Evolutionary conservation across 2,329 filamentous ascomycete genomes (phyloP).

Genomic region (Talaromyces piceae): DNA sequence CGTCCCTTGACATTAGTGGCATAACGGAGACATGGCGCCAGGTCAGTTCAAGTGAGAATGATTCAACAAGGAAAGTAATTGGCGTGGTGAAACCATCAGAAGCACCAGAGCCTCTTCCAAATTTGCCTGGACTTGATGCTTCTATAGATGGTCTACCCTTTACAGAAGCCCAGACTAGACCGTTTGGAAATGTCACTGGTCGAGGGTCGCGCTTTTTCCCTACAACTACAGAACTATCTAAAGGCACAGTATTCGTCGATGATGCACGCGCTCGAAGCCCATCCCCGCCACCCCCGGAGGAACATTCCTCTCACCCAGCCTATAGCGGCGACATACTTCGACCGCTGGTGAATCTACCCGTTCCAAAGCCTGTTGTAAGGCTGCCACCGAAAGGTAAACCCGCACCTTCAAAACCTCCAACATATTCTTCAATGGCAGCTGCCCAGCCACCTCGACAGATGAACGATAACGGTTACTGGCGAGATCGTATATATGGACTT

Average conservation of each 20-base stretch:
- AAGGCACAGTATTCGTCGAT: constrained; percentile 25
- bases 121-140: constrained; percentile 30
- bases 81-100: constrained; percentile 29
- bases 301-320: constrained; percentile 48
- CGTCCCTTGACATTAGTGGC: constrained; percentile 24
- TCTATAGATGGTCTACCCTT: constrained; percentile 30
- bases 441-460: constrained; percentile 34
- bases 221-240: constrained; percentile 29
- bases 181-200: constrained; percentile 26
- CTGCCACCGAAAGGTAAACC: constrained; percentile 57
- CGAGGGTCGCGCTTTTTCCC: constrained; percentile 46
- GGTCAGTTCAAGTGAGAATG: constrained; percentile 34
- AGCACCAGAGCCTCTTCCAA: constrained; percentile 19
- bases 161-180: constrained; percentile 26
- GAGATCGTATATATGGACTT: constrained; percentile 74
- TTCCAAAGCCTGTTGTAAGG: constrained; percentile 65
- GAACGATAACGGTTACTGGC: constrained; percentile 55
- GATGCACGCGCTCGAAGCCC: constrained; percentile 30
- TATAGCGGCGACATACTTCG: constrained; percentile 43
- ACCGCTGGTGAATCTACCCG: constrained; percentile 52
- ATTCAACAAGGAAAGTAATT: constrained; percentile 32
- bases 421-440: constrained; percentile 38
- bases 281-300: constrained; percentile 53
- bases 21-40: constrained; percentile 43
- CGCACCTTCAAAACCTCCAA: constrained; percentile 38